Evolutionary conservation across 2,329 filamentous ascomycete genomes (phyloP), one percentile per base, ranked within the genome.

Genomic region (Talaromyces sp.): DNA sequence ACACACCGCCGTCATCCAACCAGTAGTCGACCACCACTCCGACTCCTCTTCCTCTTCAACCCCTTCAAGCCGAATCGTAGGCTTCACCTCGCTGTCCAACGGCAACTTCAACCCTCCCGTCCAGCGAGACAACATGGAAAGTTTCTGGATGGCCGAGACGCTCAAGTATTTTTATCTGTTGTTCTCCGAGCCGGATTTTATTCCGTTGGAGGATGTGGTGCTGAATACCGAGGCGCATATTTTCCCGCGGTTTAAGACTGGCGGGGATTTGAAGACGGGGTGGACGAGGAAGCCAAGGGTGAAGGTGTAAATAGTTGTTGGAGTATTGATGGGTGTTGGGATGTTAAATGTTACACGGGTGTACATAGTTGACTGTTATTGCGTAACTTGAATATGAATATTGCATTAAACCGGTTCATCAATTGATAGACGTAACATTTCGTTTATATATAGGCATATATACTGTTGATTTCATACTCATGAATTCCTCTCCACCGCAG

Each of bases 111-210:
- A 94, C 10, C 92, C 92, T 21, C 86, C 91, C 0, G 74, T 79
- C 14, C 79, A 80, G 52, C 82, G 86, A 62, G 93, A 99, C 75
- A 97, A 97, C 68, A 97, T 99, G 93, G 94, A 99, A 78, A 95
- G 91, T 72, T 97, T 97, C 78, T 99, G 94, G 94, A 84, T 99
- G 80, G 92, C 94, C 53, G 94, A 99, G 79, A 99, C 94, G 24
- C 81, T 99, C 51, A 99, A 99, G 77, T 99, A 99, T 74, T 89
- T 99, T 73, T 99, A 96, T 74, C 85, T 99, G 46, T 82, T 99
- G 35, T 99, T 99, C 77, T 92, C 91, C 2, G 87, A 90, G 3
- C 81, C 88, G 65, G 90, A 95, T 62, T 76, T 97, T 41, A 80
- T 97, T 48, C 91, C 92, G 2, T 81, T 99, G 32, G 89, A 94